Base-by-base conservation (phyloP, 345 rosid species). In the Salix exigua region DNA sequence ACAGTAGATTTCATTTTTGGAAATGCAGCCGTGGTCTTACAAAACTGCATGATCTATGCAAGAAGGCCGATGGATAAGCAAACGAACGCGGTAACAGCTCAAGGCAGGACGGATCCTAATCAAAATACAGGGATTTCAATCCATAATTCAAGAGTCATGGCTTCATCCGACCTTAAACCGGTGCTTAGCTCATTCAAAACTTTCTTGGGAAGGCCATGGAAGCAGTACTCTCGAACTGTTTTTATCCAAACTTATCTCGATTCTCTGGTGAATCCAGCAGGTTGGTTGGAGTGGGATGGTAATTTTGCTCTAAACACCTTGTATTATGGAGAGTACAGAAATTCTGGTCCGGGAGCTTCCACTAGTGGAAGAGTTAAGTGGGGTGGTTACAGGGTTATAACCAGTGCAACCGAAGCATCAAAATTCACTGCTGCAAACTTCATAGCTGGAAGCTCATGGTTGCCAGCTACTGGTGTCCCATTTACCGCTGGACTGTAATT, bases 1-100 rank as follows among this genome's bases (percentile, higher is more conserved):
- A 91, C 98, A 0, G 90, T 95, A 0, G 99, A 95, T 76, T 95
- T 93, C 88, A 95, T 95, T 3, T 95, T 95, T 1, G 97, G 99
- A 4, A 91, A 93, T 18, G 98, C 98, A 0, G 98, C 98, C 0
- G 96, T 77, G 0, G 97, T 91, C 1, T 78, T 95, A 28, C 98
- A 95, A 50, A 89, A 88, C 83, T 95, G 98, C 84, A 85, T 86
- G 83, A 93, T 93, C 64, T 89, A 89, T 58, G 94, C 86, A 0
- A 81, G 96, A 13, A 83, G 87, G 35, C 98, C 98, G 0, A 86
- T 91, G 84, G 84, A 67, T 35, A 79, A 86, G 50, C 98, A 95
- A 66, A 87, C 84, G 78, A 95, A 82, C 73, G 74, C 58, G 0
- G 75, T 93, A 19, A 93, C 99, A 6, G 99, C 99, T 2, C 97